Base-by-base conservation (phyloP, 2,329 filamentous ascomycete genomes). In the Colletotrichum destructivum region DNA sequence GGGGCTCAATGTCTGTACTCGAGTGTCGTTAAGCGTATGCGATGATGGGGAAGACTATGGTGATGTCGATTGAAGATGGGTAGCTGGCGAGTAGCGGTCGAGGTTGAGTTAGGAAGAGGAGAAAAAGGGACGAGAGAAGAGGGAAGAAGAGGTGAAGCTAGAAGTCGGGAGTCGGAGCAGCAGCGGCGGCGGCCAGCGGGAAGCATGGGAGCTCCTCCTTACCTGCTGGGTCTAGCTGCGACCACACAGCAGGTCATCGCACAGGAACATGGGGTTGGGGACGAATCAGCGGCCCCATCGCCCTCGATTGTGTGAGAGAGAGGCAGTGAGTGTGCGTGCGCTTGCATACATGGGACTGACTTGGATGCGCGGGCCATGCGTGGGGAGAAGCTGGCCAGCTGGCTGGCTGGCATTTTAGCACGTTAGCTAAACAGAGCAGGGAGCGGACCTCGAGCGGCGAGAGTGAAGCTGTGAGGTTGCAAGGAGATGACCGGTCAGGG, bases 141-240 rank as follows among this genome's bases (percentile, higher is more conserved):
- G 60, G 60, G 60, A 73, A 70, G 59, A 70, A 73, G 66, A 66
- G 56, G 49, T 73, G 70, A 74, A 71, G 71, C 66, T 63, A 66
- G 66, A 38, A 55, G 66, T 62, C 62, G 70, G 35, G 66, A 73
- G 63, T 42, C n/a, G 55, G 55, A 57, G 38, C 38, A 42, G 60
- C 60, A 31, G 21, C 35, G 35, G 35, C 35, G 35, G 35, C 35
- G 9, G 35, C 35, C 8, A 38, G 35, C 35, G 35, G 21, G 47
- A 52, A 49, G 47, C 60, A 61, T 35, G 44, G 46, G 60, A 63
- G 61, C 49, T 51, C 38, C 60, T 61, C 46, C 51, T 60, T 56
- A 31, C 21, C 49, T 31, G 42, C 52, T 62, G 54, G 59, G 62
- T 31, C 40, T 31, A 16, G 44, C 54, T 72, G 69, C 66, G 59